Base-by-base conservation (phyloP, 306 rosid genomes). In the Inga oerstediana region DNA sequence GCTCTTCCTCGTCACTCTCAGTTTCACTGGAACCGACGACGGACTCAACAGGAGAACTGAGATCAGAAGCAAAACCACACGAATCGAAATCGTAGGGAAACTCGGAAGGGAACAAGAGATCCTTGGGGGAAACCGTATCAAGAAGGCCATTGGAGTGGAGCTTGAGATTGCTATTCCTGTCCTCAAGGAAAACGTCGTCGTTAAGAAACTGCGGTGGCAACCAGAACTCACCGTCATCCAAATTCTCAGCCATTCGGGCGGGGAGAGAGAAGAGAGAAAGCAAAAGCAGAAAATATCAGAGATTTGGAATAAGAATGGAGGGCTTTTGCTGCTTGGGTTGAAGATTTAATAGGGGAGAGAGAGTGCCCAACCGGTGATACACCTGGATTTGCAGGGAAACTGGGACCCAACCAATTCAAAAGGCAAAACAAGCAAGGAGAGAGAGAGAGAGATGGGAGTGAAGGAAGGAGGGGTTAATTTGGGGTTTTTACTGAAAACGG, bases 141-240 rank as follows among this genome's bases (percentile, higher is more conserved):
- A 37, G 22, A 6, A 48, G 81, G 80, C 49, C 81, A 84, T 69
- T 81, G 5, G 27, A 2, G 49, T 78, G 48, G 17, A n/a, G 39
- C 3, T 14, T 20, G 35, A 54, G 48, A 2, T 5, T 1, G 32
- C 13, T 4, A 41, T 81, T 81, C 0, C 24, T 34, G 0, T 70
- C 52, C 41, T 82, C 7, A 2, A 46, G 76, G 70, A 1, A 32
- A 17, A 27, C 91, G 10, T 90, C 92, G 41, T 94, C 94, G n/a
- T 84, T 52, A 13, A 96, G 93, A 19, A 96, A 90, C 92, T 90
- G 86, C 10, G 91, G 87, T 0, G 97, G 97, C 0, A 93, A 88
- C 98, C 98, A 93, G 61, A 93, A 96, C 86, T 88, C 93, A 0
- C 89, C 92, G 84, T 91, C 97, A 48, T 85, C 90, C 43, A 92